Percentiles rank a stretch among this genome's conserved stretches.
Evolutionary conservation across 2,329 filamentous ascomycete genomes (phyloP).

Genomic region (Pyrenochaeta sp.): DNA sequence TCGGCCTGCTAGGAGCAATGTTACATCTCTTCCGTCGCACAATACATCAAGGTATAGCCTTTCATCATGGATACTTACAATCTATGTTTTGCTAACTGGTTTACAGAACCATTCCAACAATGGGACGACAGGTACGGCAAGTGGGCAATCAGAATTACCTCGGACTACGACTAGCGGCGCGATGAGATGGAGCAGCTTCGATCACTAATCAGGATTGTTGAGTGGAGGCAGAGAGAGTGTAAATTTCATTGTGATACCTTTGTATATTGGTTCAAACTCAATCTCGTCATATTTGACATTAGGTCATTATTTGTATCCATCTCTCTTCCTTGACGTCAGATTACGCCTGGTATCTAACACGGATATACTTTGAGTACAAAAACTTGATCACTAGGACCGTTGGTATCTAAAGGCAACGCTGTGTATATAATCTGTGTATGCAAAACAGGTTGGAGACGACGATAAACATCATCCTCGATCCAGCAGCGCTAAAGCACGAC

Average conservation of each 20-base stretch:
- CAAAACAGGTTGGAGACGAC: too few species aligned
- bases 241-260: too few species aligned
- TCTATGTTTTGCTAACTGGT: too few species aligned
- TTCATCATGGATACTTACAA: too few species aligned
- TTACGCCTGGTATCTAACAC: too few species aligned
- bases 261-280: too few species aligned
- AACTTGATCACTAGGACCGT: too few species aligned
- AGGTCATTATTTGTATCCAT: too few species aligned
- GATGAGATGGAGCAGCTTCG: neutral
- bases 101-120: neutral
- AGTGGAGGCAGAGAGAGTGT: too few species aligned
- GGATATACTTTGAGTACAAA: too few species aligned
- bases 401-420: neutral
- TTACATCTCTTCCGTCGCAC: slow-evolving; percentile 1
- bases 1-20: neutral
- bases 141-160: slow-evolving; percentile 1
- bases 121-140: neutral
- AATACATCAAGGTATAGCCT: slow-evolving; percentile 3
- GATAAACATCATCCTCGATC: slow-evolving; percentile 3
- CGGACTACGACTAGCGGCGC: neutral
- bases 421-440: neutral
- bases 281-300: too few species aligned
- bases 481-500: slow-evolving; percentile 14
- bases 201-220: neutral
- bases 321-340: too few species aligned